A percentile compares a stretch with the other conserved stretches of the same genome.
These are phyloP conservation scores for Pythium guiyangense DNA, from an alignment of 352 stramenopile species.

Conservation along the genomic window DNA sequence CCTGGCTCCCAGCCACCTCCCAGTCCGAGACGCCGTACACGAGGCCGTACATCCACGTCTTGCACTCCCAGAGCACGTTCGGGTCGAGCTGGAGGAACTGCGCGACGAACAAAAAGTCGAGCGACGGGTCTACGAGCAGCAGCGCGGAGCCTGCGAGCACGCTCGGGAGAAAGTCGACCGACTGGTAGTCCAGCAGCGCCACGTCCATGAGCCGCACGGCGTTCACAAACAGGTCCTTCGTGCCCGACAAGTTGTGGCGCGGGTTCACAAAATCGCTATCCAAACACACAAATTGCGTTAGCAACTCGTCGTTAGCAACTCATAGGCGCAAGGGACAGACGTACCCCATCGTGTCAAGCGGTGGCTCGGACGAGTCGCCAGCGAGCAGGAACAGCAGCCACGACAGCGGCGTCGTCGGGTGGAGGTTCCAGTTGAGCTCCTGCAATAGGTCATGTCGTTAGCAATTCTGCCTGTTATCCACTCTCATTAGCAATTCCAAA, in stretches of 20 bases:
- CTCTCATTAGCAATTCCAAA: background rate
- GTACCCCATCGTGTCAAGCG: slow-evolving; percentile 64
- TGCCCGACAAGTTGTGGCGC: slow-evolving; percentile 47
- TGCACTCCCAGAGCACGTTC: slow-evolving; percentile 77
- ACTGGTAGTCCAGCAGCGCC: slow-evolving; percentile 72
- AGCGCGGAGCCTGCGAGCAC: slow-evolving; percentile 68
- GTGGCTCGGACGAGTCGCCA: slow-evolving; percentile 58
- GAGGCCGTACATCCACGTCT: slow-evolving; percentile 66
- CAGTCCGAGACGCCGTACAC: slow-evolving; percentile 51
- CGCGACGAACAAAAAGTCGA: slow-evolving; percentile 78
- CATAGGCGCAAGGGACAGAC: background rate
- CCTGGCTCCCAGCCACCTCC: slow-evolving; percentile 33
- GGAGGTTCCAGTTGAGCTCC: slow-evolving; percentile 82
- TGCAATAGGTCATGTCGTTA: slow-evolving; percentile 10
- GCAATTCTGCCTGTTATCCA: slow-evolving; percentile 16
- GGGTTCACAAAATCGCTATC: slow-evolving; percentile 62
- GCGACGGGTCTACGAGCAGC: slow-evolving; percentile 55
- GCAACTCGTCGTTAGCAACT: slow-evolving; percentile 1
- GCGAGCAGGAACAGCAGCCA: slow-evolving; percentile 78
- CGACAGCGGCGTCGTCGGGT: slow-evolving; percentile 66
- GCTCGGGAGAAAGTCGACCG: slow-evolving; percentile 71
- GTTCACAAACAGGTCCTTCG: slow-evolving; percentile 69
- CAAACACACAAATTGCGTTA: background rate
- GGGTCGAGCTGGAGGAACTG: slow-evolving; percentile 78
- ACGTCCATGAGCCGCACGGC: slow-evolving; percentile 69